Evolutionary conservation across 768 basidiomycete species (phyloP), one percentile per base, ranked within the genome.

Genomic region (Mycena kentingensis): DNA sequence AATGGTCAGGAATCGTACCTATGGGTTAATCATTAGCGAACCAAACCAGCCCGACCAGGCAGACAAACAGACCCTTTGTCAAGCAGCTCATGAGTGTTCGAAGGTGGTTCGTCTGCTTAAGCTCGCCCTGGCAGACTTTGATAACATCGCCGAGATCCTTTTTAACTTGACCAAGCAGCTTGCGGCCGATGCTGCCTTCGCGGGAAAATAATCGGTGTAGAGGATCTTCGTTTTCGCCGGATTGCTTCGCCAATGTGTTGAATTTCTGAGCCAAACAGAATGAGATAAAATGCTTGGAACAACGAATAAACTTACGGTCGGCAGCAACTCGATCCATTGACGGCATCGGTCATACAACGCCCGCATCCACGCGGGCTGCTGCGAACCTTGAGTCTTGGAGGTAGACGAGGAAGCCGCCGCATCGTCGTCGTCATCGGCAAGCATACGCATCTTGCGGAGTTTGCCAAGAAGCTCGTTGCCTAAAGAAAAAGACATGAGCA

Each of bases 281-380:
- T 65, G 32, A 67, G 56, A 7, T 26, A 11, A 27, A 29, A 18
- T 8, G 13, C 29, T 37, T 54, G 28, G 4, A 38, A 19, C 46
- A 22, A 46, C 26, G 5, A 47, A 27, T 6, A 49, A 32, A 66
- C 84, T 63, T 63, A 93, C 94, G 36, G 78, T 69, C 31, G 95
- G 96, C 4, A 98, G 68, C 46, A 82, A 77, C 3, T 71, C 72
- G 44, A 94, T 78, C 93, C 94, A 96, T 65, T 91, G 90, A 34
- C 81, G 77, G 65, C 93, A 91, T 34, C 91, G 85, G 48, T 89
- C 87, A 44, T 87, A 76, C 34, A 98, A 74, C 18, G 81, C 77
- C 27, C 89, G 82, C 96, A 98, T 98, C 96, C 96, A 99, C 2
- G 88, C 90, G 19, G 96, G 95, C 64, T 91, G 89, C 49, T 88